Evolutionary conservation across 805 yeast species (phyloP), one percentile per base, ranked within the genome.

Genomic region (Metschnikowia picachoensis): DNA sequence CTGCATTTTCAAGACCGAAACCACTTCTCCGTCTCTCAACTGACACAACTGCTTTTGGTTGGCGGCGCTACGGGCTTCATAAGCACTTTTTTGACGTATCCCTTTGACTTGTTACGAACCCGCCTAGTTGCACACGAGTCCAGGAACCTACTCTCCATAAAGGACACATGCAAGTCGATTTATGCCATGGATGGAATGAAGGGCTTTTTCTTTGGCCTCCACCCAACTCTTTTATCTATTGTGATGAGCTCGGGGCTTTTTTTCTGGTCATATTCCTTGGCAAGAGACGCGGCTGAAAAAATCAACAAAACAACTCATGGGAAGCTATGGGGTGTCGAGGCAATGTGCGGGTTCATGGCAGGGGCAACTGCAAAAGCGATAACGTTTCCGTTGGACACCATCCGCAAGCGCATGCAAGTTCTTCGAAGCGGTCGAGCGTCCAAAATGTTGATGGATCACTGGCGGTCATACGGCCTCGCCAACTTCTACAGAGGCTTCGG

Each of bases 101-200:
- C 99, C 1, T 82, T 88, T 57, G 99, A 94, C 62, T 73, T 89
- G n/a, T 65, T 94, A 36, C 68, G 99, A 43, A 94, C 99, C 0
- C 71, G 96, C 43, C 74, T 90, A 41, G 95, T 89, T 1, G 92
- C 91, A 3, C 82, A 82, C 57, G 66, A 67, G 27, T 44, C 50
- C 2, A 61, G 51, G 36, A 46, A 61, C 9, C 69, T 77, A 35
- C 53, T 65, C n/a, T 72, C 78, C n/a, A 65, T 73, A 60, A 43
- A 57, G 14, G 37, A 41, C 0, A 61, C 68, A 1, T 55, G 60
- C 12, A 43, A 34, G 4, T 42, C 53, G 1, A 72, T 78, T 12
- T 56, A 58, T 41, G 27, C 38, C 12, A 42, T 44, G 1, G 68
- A 66, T 8, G 82, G 83, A 0, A 0, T 65, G 0, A 14, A 16